These are phyloP conservation scores for Colletotrichum camelliae DNA, from an alignment of 2,329 filamentous ascomycete genomes.

Conservation along the genomic window DNA sequence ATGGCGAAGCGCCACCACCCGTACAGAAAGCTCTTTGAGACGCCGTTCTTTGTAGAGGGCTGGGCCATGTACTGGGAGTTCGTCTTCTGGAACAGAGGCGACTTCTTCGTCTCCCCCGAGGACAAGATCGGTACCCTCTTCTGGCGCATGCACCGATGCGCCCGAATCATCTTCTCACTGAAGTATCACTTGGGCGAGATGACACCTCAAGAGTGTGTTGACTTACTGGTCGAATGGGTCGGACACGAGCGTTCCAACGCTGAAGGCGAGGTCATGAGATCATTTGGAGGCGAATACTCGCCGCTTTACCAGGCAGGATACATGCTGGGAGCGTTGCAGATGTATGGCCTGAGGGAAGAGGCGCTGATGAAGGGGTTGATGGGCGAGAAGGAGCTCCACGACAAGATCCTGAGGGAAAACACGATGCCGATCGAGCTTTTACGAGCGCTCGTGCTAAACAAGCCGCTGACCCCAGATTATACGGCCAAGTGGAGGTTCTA, in stretches of 20 bases:
- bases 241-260: constrained; percentile 65
- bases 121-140: constrained; percentile 64
- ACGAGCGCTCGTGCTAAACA: constrained; percentile 49
- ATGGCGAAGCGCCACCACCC: constrained; percentile 50
- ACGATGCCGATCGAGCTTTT: constrained; percentile 61
- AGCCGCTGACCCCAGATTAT: constrained; percentile 47
- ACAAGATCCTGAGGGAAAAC: constrained; percentile 54
- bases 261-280: constrained; percentile 64
- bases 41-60: constrained; percentile 65
- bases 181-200: constrained; percentile 63
- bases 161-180: constrained; percentile 63
- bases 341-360: constrained; percentile 56
- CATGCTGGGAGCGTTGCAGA: constrained; percentile 63
- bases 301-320: constrained; percentile 66
- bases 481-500: constrained; percentile 58
- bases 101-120: constrained; percentile 55
- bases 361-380: constrained; percentile 42
- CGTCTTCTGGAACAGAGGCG: constrained; percentile 58
- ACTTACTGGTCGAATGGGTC: constrained; percentile 60
- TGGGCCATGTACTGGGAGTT: constrained; percentile 70
- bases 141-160: constrained; percentile 68
- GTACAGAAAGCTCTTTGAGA: constrained; percentile 58
- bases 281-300: constrained; percentile 59
- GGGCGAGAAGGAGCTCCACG: constrained; percentile 61
- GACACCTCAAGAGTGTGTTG: constrained; percentile 58